A percentile compares a stretch with the other conserved stretches of the same genome.
Conservation (phyloP, 331 rosid species). For the Phaseolus coccineus region DNA sequence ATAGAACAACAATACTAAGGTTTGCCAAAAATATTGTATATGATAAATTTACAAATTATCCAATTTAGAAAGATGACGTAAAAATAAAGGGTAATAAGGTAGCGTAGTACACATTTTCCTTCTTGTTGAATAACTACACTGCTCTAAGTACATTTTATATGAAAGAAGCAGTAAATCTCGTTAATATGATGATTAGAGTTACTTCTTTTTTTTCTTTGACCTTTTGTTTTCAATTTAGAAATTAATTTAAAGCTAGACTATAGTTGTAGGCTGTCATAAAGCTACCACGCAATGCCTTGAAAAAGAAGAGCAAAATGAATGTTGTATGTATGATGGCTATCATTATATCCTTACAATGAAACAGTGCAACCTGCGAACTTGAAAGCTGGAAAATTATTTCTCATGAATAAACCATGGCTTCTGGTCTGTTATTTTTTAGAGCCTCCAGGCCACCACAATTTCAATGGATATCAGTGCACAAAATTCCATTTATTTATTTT, state of each 20-base stretch:
- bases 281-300: background rate
- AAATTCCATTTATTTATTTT: constrained; percentile 4
- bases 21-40: constrained; percentile 15
- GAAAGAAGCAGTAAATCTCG: background rate
- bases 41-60: background rate
- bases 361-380: background rate
- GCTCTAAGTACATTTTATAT: background rate
- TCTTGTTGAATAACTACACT: constrained; percentile 12
- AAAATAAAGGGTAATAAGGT: background rate
- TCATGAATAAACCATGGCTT: background rate
- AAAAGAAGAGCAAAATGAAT: background rate
- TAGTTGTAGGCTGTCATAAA: background rate
- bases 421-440: background rate
- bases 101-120: background rate
- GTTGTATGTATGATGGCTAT: background rate
- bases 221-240: background rate
- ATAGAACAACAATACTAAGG: background rate
- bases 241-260: background rate
- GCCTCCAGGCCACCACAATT: background rate
- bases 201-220: background rate
- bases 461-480: background rate
- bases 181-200: background rate
- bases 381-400: background rate
- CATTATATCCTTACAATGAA: background rate
- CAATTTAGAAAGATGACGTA: constrained; percentile 11